Evolutionary conservation across 306 rosid species (phyloP).

Genomic region (Oemleria cerasiformis): DNA sequence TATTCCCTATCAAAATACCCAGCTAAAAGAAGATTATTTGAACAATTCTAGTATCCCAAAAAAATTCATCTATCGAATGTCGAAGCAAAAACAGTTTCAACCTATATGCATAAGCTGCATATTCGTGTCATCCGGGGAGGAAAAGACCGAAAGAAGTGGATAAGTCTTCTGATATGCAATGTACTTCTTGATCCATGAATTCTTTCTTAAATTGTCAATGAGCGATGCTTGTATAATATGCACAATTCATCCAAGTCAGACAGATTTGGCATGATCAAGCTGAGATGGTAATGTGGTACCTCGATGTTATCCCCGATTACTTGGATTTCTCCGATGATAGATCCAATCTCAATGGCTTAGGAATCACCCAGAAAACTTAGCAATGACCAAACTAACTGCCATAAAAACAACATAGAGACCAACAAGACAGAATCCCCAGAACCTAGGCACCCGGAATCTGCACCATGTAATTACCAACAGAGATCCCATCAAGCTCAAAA

Average conservation of each 20-base stretch:
- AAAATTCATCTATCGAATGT: not conserved
- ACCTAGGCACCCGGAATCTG: constrained; percentile 91
- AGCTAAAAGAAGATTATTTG: not conserved
- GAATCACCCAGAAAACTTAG: constrained; percentile 66
- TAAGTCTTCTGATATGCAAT: constrained; percentile 2
- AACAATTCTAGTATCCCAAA: not conserved
- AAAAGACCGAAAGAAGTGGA: not conserved
- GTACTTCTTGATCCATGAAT: not conserved
- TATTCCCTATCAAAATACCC: not conserved
- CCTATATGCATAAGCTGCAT: constrained; percentile 4
- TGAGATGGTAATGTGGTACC: not conserved
- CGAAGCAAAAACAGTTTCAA: not conserved
- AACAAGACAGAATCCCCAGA: constrained; percentile 94
- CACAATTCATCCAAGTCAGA: constrained; percentile 9
- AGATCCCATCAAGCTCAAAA: constrained; percentile 93
- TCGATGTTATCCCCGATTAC: not conserved
- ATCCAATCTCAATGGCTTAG: not conserved
- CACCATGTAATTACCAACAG: constrained; percentile 81
- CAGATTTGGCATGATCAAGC: constrained; percentile 12
- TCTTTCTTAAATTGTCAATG: not conserved
- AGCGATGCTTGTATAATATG: not conserved
- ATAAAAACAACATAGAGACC: constrained; percentile 69
- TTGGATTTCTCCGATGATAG: not conserved
- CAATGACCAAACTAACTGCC: constrained; percentile 63
- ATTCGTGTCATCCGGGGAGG: not conserved